Evolutionary conservation across 768 basidiomycete species (phyloP).

Genomic region (Termitomyces sp.): DNA sequence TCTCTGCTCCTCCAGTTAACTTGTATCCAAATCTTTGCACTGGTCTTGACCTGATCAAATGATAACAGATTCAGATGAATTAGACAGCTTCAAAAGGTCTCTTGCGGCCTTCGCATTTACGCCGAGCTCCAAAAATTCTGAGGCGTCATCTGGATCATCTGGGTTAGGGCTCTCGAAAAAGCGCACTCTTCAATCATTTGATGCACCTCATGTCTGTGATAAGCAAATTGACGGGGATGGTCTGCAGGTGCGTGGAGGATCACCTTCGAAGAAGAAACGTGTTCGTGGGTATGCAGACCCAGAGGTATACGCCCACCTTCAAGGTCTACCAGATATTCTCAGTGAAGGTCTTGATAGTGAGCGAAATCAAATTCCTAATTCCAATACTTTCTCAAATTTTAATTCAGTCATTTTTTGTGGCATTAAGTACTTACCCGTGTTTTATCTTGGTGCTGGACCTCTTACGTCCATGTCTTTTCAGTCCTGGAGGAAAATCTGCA

Average conservation of each 20-base stretch:
- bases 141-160: not conserved
- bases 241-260: not conserved
- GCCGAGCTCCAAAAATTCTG: not conserved
- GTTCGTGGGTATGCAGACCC: slow-evolving; percentile 41
- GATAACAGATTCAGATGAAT: not conserved
- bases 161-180: not conserved
- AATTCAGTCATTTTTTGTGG: slow-evolving; percentile 79
- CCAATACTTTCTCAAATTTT: not conserved
- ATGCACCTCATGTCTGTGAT: not conserved
- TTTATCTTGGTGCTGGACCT: not conserved
- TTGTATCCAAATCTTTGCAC: not conserved
- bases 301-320: slow-evolving; percentile 46
- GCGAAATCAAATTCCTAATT: slow-evolving; percentile 8
- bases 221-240: not conserved
- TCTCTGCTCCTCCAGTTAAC: too few species aligned
- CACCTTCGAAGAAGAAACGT: slow-evolving; percentile 21
- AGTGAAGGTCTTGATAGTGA: slow-evolving; percentile 50
- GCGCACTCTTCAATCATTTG: not conserved
- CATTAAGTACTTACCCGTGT: slow-evolving; percentile 54
- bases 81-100: not conserved
- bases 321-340: slow-evolving; percentile 47
- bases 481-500: slow-evolving; percentile 66
- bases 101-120: not conserved
- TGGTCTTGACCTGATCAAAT: not conserved
- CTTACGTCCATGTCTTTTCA: slow-evolving; percentile 17